A percentile compares a stretch with the other conserved stretches of the same genome.
Evolutionary conservation across 257 asterid species (phyloP).

Genomic region (Solanum verrucosum): DNA sequence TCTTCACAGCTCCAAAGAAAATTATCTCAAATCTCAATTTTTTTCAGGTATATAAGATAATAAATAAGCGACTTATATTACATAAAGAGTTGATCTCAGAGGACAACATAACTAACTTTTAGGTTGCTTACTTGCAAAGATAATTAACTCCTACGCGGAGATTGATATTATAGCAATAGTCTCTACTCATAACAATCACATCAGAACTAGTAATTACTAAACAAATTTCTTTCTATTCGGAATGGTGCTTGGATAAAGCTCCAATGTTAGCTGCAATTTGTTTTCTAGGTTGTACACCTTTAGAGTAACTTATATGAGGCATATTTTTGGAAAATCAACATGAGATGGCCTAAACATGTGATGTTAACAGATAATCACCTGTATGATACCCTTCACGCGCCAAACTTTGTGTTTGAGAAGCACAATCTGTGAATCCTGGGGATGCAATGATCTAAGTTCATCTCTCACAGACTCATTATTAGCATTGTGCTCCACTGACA

Average conservation of each 20-base stretch:
- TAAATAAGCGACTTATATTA: too few relatives aligned
- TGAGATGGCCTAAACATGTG: not conserved
- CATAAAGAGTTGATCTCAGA: not conserved
- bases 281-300: not conserved
- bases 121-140: not conserved
- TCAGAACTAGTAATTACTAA: not conserved
- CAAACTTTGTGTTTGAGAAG: constrained; percentile 82
- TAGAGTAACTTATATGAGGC: not conserved
- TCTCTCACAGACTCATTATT: constrained; percentile 61
- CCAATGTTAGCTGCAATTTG: not conserved
- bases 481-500: constrained; percentile 87
- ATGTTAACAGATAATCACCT: constrained; percentile 29
- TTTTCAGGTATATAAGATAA: too few relatives aligned
- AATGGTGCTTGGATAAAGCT: not conserved
- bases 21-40: not conserved
- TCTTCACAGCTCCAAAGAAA: not conserved
- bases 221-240: not conserved
- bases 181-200: not conserved
- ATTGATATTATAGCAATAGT: not conserved
- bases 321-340: not conserved
- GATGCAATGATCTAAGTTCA: constrained; percentile 65
- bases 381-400: constrained; percentile 96
- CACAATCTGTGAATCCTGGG: constrained; percentile 76
- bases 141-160: not conserved
- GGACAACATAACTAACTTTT: not conserved